These are phyloP conservation scores for Cordyceps cateniannulata DNA, from an alignment of 2,329 filamentous ascomycete genomes.

Conservation along the genomic window DNA sequence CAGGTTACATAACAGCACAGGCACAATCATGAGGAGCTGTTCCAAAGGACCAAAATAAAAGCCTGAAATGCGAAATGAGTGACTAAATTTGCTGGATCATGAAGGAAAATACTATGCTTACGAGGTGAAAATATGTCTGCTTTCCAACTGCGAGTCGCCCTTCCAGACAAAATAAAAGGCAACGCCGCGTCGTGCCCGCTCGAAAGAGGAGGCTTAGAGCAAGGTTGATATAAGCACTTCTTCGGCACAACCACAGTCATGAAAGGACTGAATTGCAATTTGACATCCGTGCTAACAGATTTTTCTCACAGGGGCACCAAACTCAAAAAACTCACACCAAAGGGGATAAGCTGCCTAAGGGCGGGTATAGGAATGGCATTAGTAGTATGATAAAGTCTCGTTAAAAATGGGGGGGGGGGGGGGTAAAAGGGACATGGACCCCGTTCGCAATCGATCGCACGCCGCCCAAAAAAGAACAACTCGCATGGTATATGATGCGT, in stretches of 20 bases:
- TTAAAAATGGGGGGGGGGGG: background rate
- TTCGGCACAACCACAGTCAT: conserved; percentile 97
- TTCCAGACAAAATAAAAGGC: conserved; percentile 20
- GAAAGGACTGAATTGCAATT: conserved; percentile 86
- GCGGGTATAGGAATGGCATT: conserved; percentile 9
- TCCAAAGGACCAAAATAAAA: background rate
- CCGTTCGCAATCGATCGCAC: background rate
- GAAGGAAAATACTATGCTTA: background rate
- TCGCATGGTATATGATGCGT: background rate
- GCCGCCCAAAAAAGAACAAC: background rate
- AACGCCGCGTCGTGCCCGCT: conserved; percentile 14
- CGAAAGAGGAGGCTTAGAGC: conserved; percentile 11
- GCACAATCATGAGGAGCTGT: too few relatives aligned
- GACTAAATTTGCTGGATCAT: background rate
- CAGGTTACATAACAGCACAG: too few relatives aligned
- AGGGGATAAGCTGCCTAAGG: background rate
- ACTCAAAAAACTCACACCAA: background rate
- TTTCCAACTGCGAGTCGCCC: background rate
- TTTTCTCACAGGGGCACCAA: background rate
- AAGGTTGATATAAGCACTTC: conserved; percentile 82
- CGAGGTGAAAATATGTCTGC: background rate
- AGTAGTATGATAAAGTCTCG: conserved; percentile 11
- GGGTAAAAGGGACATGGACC: background rate
- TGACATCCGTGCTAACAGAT: conserved; percentile 86
- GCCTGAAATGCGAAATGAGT: background rate